phyloP scores from a whole-genome alignment of 306 rosid genomes.

The Sicyos baderoa region DNA sequence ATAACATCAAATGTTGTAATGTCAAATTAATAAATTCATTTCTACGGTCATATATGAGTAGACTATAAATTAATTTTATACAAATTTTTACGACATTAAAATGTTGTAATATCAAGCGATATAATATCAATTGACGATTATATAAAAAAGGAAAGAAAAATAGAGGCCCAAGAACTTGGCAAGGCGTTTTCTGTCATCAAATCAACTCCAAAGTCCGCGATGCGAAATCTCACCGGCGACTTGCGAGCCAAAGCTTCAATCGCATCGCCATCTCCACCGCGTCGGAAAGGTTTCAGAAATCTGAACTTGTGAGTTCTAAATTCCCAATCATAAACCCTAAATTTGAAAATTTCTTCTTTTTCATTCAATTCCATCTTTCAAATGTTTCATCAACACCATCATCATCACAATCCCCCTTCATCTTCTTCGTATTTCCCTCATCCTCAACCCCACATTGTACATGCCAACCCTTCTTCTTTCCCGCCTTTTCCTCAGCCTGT shows the following conservation, averaged over 20 bases:
- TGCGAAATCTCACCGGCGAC: neutral
- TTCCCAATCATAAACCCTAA: neutral
- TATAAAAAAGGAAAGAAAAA: too few relatives aligned
- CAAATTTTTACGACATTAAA: too few relatives aligned
- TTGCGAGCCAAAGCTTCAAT: too few relatives aligned
- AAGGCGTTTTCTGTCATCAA: neutral
- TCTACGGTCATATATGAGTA: too few relatives aligned
- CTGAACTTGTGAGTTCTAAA: neutral
- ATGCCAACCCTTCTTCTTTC: constrained; percentile 19
- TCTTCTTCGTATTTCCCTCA: constrained; percentile 14
- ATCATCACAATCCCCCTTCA: neutral
- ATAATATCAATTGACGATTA: too few relatives aligned
- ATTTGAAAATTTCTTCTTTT: neutral
- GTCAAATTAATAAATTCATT: too few relatives aligned
- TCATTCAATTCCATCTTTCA: neutral
- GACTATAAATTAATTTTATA: too few relatives aligned
- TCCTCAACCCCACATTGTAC: constrained; percentile 20
- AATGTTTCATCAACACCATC: constrained; percentile 22
- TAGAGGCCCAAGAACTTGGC: too few relatives aligned
- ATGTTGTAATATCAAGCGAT: too few relatives aligned
- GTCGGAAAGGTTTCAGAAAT: neutral
- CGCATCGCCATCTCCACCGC: too few relatives aligned
- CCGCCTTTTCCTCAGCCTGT: constrained; percentile 28
- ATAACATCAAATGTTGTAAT: too few relatives aligned
- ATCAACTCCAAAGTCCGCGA: too few relatives aligned